phyloP scores from a whole-genome alignment of 257 asterid genomes.

The Nicotiana attenuata region DNA sequence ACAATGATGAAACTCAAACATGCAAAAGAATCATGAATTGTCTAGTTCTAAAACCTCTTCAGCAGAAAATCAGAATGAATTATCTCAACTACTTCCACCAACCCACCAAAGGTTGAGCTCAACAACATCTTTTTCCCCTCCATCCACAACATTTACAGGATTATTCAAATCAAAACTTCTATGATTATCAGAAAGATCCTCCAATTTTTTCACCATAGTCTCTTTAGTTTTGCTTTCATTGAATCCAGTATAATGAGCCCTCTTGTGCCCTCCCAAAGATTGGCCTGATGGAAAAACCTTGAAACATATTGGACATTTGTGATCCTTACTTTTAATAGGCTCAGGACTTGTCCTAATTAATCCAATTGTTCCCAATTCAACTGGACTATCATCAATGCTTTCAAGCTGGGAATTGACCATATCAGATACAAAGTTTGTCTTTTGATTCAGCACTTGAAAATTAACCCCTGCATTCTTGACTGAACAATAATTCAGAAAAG shows the following conservation, averaged over 20 bases:
- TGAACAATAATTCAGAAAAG: conserved; percentile 14
- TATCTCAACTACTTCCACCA: conserved; percentile 30
- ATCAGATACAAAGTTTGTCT: conserved; percentile 10
- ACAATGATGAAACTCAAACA: background rate
- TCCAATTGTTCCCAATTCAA: conserved; percentile 8
- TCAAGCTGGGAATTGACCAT: background rate
- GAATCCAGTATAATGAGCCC: conserved; percentile 51
- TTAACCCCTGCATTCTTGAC: conserved; percentile 11
- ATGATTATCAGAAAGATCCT: conserved; percentile 21
- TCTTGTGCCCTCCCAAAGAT: conserved; percentile 85
- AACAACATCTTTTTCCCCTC: conserved; percentile 15
- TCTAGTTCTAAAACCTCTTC: background rate
- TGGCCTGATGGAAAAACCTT: conserved; percentile 70
- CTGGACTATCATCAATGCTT: background rate
- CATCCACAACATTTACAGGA: conserved; percentile 29
- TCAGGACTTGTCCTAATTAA: conserved; percentile 12
- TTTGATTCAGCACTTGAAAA: background rate
- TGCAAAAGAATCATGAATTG: conserved; percentile 7
- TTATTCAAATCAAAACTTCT: conserved; percentile 41
- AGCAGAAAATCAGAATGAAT: conserved; percentile 2
- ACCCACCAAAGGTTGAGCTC: conserved; percentile 35
- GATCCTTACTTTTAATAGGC: conserved; percentile 18
- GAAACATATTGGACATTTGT: conserved; percentile 52
- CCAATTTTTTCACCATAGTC: conserved; percentile 12
- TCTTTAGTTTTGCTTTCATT: conserved; percentile 30